Base-by-base conservation (phyloP, 2,329 filamentous ascomycete genomes). In the Alternaria tenuissima region DNA sequence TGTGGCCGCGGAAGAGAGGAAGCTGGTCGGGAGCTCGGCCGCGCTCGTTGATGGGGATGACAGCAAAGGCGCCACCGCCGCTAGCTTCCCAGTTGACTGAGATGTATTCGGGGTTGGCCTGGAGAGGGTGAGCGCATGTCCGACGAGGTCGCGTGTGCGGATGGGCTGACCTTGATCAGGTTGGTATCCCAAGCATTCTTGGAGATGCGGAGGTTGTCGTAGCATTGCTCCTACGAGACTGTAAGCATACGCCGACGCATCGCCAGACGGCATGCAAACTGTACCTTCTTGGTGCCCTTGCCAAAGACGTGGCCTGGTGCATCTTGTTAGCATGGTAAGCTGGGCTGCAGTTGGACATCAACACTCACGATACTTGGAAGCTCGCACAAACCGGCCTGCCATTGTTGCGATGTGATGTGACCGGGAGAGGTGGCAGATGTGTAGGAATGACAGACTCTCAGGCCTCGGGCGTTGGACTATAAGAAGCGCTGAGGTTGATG, bases 121-220 rank as follows among this genome's bases (percentile, higher is more conserved):
- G 77, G 52, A 67, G 26, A 55, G 58, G 59, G 61, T 77, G 61
- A 76, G 71, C 69, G 65, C 58, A 57, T 54, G 65, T 70, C 61
- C 64, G 63, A 55, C 57, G 64, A 70, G 70, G 72, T 73, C 70
- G 71, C 64, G 65, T 71, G 66, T 71, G 66, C 62, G 52, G 59
- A 52, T 47, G 62, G 52, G 77, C 85, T 79, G 80, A 96, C 93
- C 90, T 98, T 98, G 83, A 98, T 87, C 76, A 99, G 84, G 83
- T 99, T 99, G 75, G 94, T 97, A 81, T 99, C 95, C 95, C 95
- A 99, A 57, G 95, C 95, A 89, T 99, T 99, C 81, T 91, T 92
- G 76, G 93, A 97, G 81, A 99, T 93, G 79, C 93, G 92, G 71
- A 99, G 85, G 81, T 98, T 98, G 81, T 99, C 95, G 83, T 98